Evolutionary conservation across 2,329 filamentous ascomycete genomes (phyloP).

Genomic region (Orbilia quercus): DNA sequence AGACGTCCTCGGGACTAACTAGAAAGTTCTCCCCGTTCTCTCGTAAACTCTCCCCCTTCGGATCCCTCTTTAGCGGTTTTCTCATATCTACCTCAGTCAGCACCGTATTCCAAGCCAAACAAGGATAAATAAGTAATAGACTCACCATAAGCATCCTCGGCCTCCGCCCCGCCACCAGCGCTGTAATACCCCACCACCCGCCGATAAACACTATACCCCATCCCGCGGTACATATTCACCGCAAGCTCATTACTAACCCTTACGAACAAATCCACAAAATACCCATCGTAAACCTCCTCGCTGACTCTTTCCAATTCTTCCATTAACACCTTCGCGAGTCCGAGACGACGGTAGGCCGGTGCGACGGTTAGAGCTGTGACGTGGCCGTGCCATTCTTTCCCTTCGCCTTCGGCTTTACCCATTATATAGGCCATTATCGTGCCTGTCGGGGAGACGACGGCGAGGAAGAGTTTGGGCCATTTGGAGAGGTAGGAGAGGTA

Average conservation of each 20-base stretch:
- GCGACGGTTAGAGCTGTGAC: slow-evolving; percentile 95
- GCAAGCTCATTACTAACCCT: slow-evolving; percentile 87
- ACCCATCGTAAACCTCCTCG: slow-evolving; percentile 83
- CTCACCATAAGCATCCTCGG: slow-evolving; percentile 80
- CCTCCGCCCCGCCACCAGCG: slow-evolving; percentile 76
- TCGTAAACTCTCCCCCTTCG: slow-evolving; percentile 78
- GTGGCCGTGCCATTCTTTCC: slow-evolving; percentile 84
- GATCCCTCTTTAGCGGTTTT: slow-evolving; percentile 86
- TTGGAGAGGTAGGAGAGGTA: slow-evolving; percentile 95
- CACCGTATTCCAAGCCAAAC: not conserved
- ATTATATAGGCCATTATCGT: slow-evolving; percentile 97
- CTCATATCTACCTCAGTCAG: slow-evolving; percentile 77
- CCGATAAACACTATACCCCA: slow-evolving; percentile 92
- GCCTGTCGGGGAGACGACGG: slow-evolving; percentile 86
- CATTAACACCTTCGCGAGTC: slow-evolving; percentile 85
- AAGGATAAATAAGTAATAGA: slow-evolving; percentile 1
- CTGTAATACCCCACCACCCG: slow-evolving; percentile 93
- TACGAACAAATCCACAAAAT: slow-evolving; percentile 97
- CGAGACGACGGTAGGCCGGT: slow-evolving; percentile 83
- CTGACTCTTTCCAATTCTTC: slow-evolving; percentile 79
- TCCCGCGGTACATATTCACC: slow-evolving; percentile 85
- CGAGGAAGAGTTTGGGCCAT: slow-evolving; percentile 94
- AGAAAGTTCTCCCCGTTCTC: slow-evolving; percentile 81
- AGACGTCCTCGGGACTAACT: slow-evolving; percentile 87
- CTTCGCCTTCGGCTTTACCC: slow-evolving; percentile 73